These are phyloP conservation scores for Mycena pura DNA, from an alignment of 768 basidiomycete species.

Conservation along the genomic window DNA sequence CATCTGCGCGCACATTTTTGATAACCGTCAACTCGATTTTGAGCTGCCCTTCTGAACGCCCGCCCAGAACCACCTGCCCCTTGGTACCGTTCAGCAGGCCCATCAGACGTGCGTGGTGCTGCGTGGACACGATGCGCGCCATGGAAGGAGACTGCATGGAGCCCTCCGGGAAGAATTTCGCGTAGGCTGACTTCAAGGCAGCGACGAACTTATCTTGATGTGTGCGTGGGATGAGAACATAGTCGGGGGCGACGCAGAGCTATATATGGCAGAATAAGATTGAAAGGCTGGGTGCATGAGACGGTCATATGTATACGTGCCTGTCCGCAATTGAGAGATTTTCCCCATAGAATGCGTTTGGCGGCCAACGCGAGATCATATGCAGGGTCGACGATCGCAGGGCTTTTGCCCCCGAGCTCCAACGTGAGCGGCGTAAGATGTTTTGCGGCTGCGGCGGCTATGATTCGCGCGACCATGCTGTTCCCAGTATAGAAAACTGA, in stretches of 20 bases:
- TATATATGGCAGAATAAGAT: conserved; percentile 41
- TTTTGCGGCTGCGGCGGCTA: conserved; percentile 43
- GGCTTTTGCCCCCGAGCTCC: conserved; percentile 51
- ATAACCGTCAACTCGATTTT: conserved; percentile 70
- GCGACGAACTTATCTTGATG: conserved; percentile 55
- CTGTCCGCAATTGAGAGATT: conserved; percentile 71
- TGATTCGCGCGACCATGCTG: conserved; percentile 35
- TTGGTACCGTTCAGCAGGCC: conserved; percentile 59
- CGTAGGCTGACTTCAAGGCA: conserved; percentile 50
- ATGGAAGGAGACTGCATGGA: conserved; percentile 52
- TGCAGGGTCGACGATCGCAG: conserved; percentile 51
- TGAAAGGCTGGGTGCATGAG: too few species aligned
- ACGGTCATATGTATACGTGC: conserved; percentile 29
- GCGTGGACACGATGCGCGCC: conserved; percentile 58
- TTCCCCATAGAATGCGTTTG: conserved; percentile 71
- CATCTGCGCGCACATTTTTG: conserved; percentile 55
- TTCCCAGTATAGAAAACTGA: conserved; percentile 27
- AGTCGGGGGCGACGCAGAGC: conserved; percentile 69
- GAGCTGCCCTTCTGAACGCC: conserved; percentile 46
- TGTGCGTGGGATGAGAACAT: conserved; percentile 45
- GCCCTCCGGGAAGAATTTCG: conserved; percentile 60
- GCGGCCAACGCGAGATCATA: conserved; percentile 60
- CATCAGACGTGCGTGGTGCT: conserved; percentile 61
- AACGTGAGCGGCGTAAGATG: conserved; percentile 43
- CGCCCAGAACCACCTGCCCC: conserved; percentile 63